Base-by-base conservation (phyloP, 2,329 filamentous ascomycete species). In the Aciculosporium take region DNA sequence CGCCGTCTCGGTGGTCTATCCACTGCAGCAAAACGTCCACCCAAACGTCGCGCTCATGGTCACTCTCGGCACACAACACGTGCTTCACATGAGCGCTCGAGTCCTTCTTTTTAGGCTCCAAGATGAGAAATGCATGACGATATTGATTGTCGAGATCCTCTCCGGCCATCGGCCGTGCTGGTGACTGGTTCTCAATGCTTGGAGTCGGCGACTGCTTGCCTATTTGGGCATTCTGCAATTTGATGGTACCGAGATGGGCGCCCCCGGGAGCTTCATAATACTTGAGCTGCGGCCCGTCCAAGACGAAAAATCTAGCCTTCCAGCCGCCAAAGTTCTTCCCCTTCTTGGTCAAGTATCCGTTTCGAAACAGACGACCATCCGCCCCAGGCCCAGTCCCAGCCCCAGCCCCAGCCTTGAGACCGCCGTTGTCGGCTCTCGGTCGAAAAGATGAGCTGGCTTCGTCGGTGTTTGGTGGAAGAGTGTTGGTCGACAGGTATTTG, bases 241-340 rank as follows among this genome's bases (percentile, higher is more conserved):
- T 95, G 64, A 98, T 96, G 2, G 86, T 89, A 3, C 91, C 91
- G 30, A 96, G 66, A 57, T 95, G 86, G 13, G 86, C 79, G 34
- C 91, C 91, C 37, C 89, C 88, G 3, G 86, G 87, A 2, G 82
- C 77, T 61, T 98, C 91, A 53, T 84, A 96, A 58, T 98, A 98
- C 53, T 83, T 87, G 52, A 98, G 43, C 24, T 39, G 40, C n/a
- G 72, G 71, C 0, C 74, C 72, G 40, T 76, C 72, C 10, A 77
- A 64, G 18, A 76, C 63, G 53, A 79, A 80, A 54, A 76, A 79
- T 27, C 76, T 65, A 9, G 87, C 88, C 62, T 98, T 98, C 91
- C 91, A 98, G 37, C 91, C 91, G 39, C 91, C 91, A 63, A 98
- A 98, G 55, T 96, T 96, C 69, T 98, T 98, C 37, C 91, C 91